Conservation (phyloP, 352 stramenopile genomes). For the Thraustotheca clavata region DNA sequence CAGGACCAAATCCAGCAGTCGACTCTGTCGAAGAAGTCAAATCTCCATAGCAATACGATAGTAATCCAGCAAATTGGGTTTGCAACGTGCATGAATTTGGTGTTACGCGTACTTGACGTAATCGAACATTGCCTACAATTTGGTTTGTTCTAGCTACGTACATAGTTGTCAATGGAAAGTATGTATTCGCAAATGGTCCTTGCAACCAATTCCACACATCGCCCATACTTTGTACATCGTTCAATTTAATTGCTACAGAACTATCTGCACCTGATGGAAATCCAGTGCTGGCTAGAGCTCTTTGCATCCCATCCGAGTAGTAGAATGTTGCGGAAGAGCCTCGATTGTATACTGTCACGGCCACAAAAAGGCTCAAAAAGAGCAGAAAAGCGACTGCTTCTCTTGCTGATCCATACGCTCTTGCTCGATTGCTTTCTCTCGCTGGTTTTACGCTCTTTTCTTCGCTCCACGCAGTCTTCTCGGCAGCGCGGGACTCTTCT, state of each 20-base stretch:
- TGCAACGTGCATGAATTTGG: conserved; percentile 41
- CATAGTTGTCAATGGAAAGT: conserved; percentile 32
- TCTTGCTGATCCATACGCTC: conserved; percentile 1
- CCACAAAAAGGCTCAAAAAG: conserved; percentile 11
- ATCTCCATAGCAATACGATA: conserved; percentile 52
- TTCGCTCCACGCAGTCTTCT: no score
- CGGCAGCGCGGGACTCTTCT: no score
- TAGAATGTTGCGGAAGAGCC: conserved; percentile 33
- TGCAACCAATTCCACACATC: conserved; percentile 60
- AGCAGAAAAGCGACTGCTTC: conserved; percentile 2
- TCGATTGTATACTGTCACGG: conserved; percentile 17
- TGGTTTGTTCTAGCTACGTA: conserved; percentile 41
- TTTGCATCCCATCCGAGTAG: conserved; percentile 48
- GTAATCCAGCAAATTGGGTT: conserved; percentile 39
- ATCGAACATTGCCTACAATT: conserved; percentile 39
- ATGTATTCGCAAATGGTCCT: conserved; percentile 43
- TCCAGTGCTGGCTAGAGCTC: conserved; percentile 35
- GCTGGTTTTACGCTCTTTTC: no score
- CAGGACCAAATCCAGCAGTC: conserved; percentile 38
- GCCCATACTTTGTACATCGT: conserved; percentile 40
- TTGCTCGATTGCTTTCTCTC: no score
- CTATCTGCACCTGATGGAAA: conserved; percentile 31
- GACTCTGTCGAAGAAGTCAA: conserved; percentile 35
- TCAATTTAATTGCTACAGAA: conserved; percentile 24
- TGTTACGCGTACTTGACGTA: conserved; percentile 48